Evolutionary conservation across 2,329 filamentous ascomycete genomes (phyloP).

Genomic region (Colletotrichum nymphaeae): DNA sequence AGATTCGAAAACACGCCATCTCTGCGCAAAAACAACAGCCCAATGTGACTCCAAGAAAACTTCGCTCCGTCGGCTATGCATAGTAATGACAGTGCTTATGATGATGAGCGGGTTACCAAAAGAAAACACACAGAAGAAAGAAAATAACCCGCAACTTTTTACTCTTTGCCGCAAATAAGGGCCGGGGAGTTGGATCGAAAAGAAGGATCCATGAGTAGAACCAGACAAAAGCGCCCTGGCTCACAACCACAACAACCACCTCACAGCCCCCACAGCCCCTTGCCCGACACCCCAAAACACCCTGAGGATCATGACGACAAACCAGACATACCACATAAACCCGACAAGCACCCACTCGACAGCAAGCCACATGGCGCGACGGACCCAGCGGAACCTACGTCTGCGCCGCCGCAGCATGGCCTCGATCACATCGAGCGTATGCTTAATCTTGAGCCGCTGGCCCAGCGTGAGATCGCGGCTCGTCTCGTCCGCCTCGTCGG

Average conservation of each 20-base stretch:
- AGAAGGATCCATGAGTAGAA: not conserved
- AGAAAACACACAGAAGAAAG: too few relatives aligned
- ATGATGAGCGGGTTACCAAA: not conserved
- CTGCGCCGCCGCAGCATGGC: constrained; percentile 78
- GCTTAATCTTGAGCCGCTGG: constrained; percentile 83
- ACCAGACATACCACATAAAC: constrained; percentile 95
- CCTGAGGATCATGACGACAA: constrained; percentile 82
- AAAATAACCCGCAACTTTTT: not conserved
- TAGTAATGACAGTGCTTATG: constrained; percentile 22
- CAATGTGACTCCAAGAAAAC: not conserved
- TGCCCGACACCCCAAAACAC: constrained; percentile 72
- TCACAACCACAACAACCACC: constrained; percentile 87
- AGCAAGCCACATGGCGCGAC: constrained; percentile 80
- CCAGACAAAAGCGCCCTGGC: not conserved
- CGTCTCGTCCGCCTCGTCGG: constrained; percentile 84
- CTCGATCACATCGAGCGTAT: constrained; percentile 82
- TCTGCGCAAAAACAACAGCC: not conserved
- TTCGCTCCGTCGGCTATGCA: constrained; percentile 26
- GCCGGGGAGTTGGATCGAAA: not conserved
- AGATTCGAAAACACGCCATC: not conserved
- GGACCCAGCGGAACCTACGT: constrained; percentile 76
- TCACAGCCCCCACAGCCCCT: constrained; percentile 68
- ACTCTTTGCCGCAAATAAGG: too few relatives aligned
- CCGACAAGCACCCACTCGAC: constrained; percentile 91
- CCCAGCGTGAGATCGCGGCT: constrained; percentile 80